Conservation (phyloP, 2,329 filamentous ascomycete species). For the Thelonectria rubi region DNA sequence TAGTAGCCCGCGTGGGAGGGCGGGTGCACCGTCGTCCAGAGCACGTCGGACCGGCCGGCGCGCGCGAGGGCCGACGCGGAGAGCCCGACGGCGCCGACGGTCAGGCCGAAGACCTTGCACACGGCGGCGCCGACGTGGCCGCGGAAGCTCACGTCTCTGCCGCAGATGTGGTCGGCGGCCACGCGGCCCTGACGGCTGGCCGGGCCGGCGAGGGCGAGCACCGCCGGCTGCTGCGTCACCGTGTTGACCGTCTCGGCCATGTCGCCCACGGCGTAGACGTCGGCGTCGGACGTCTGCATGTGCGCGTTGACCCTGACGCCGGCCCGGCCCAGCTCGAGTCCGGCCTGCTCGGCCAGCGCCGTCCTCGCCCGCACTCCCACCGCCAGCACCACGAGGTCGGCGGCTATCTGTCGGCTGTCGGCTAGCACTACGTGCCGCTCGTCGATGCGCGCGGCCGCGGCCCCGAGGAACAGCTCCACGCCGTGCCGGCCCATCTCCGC, state of each 20-base stretch:
- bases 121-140: slow-evolving; percentile 17
- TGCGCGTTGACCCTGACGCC: slow-evolving; percentile 18
- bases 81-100: slow-evolving; percentile 16
- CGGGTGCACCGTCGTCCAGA: slow-evolving; percentile 22
- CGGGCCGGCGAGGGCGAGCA: slow-evolving; percentile 17
- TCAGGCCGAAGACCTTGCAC: slow-evolving; percentile 20
- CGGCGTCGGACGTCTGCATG: slow-evolving; percentile 21
- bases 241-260: slow-evolving; percentile 22
- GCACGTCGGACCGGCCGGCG: slow-evolving; percentile 1
- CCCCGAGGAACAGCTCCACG: slow-evolving; percentile 6
- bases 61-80: slow-evolving; percentile 15
- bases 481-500: slow-evolving; percentile 17
- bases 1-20: slow-evolving; percentile 22
- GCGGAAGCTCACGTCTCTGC: slow-evolving; percentile 15
- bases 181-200: slow-evolving; percentile 24
- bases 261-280: slow-evolving; percentile 24
- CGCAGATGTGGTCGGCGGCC: slow-evolving; percentile 18
- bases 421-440: neutral
- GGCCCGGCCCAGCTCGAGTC: slow-evolving; percentile 6
- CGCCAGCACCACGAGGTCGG: slow-evolving; percentile 17
- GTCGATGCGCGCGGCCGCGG: slow-evolving; percentile 5
- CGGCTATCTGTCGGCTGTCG: slow-evolving; percentile 10
- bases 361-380: slow-evolving; percentile 17
- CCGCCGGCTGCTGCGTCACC: neutral
- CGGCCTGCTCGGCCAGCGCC: slow-evolving; percentile 8